Evolutionary conservation across 208 protist genomes (phyloP).

Genomic region (Zelonia costaricensis): DNA sequence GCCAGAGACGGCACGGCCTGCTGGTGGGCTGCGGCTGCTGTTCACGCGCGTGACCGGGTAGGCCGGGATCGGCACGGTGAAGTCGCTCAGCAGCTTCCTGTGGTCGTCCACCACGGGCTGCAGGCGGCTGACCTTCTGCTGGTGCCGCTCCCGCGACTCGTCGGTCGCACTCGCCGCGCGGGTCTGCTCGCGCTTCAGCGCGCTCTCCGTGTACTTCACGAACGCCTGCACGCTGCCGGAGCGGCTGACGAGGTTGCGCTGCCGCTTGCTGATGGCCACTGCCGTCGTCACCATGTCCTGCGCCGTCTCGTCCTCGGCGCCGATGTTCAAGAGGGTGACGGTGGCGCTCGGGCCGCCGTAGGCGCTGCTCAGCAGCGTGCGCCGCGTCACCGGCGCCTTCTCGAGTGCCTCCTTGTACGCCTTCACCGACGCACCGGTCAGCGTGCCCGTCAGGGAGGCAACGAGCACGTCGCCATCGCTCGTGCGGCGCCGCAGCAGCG

Average conservation of each 20-base stretch:
- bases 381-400: conserved; percentile 19
- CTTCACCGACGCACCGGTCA: conserved; percentile 26
- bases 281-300: conserved; percentile 33
- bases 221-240: conserved; percentile 39
- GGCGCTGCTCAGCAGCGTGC: conserved; percentile 28
- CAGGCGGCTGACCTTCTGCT: conserved; percentile 35
- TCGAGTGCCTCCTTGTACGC: conserved; percentile 35
- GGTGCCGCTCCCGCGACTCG: conserved; percentile 20
- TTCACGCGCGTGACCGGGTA: conserved; percentile 15
- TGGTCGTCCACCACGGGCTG: conserved; percentile 38
- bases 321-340: conserved; percentile 32
- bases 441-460: conserved; percentile 32
- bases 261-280: conserved; percentile 33
- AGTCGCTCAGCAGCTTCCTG: conserved; percentile 32
- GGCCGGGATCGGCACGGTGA: conserved; percentile 26
- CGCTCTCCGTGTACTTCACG: conserved; percentile 32
- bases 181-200: conserved; percentile 29
- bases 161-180: conserved; percentile 10
- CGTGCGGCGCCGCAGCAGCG: conserved; percentile 25
- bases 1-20: background rate
- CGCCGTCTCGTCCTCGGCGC: conserved; percentile 25
- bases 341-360: conserved; percentile 47
- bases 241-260: conserved; percentile 37
- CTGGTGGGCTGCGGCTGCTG: background rate
- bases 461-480: conserved; percentile 39